phyloP scores from a whole-genome alignment of 2,329 filamentous ascomycete species.

The Diaporthe amygdali region DNA sequence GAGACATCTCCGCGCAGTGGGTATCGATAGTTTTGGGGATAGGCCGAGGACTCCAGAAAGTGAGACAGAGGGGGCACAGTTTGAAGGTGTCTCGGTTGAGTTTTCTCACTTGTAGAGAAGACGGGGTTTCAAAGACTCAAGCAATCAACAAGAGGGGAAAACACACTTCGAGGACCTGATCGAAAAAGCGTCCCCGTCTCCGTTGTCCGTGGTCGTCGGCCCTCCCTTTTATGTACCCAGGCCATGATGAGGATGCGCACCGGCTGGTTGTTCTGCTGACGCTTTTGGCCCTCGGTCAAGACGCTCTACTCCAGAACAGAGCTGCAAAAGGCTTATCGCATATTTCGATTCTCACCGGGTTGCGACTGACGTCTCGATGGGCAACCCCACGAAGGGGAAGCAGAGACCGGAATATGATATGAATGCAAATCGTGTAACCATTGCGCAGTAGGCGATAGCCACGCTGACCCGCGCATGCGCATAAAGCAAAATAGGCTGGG shows the following conservation, averaged over 20 bases:
- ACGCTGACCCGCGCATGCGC: conserved; percentile 1
- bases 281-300: conserved; percentile 2
- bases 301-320: conserved; percentile 13
- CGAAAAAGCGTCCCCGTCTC: neutral
- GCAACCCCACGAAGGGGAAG: neutral
- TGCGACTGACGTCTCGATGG: conserved; percentile 12
- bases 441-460: conserved; percentile 1
- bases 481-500: neutral
- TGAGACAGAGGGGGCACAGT: neutral
- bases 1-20: conserved; percentile 15
- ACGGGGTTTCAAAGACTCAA: neutral
- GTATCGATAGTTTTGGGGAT: neutral
- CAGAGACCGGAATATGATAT: conserved; percentile 15
- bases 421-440: neutral
- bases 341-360: conserved; percentile 16
- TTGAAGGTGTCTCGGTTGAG: neutral
- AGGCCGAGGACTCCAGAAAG: neutral
- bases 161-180: conserved; percentile 3
- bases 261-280: conserved; percentile 7
- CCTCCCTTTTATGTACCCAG: neutral
- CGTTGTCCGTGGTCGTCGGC: neutral
- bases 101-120: neutral
- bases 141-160: neutral
- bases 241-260: neutral
- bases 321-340: conserved; percentile 22